These are phyloP conservation scores for Emergomyces orientalis DNA, from an alignment of 2,329 filamentous ascomycete genomes.

Conservation along the genomic window DNA sequence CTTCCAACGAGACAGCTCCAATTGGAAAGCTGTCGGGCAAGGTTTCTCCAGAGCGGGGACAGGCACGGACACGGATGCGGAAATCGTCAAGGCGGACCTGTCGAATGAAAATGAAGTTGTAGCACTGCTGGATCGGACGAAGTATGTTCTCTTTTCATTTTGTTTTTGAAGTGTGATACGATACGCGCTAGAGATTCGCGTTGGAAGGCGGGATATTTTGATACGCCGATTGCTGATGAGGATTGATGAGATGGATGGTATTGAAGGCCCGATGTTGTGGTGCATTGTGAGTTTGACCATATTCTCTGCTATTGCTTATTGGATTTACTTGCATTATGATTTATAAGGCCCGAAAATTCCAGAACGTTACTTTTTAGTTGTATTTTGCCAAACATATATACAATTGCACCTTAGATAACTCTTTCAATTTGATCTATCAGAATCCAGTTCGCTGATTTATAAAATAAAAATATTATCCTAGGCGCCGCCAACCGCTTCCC, in stretches of 20 bases:
- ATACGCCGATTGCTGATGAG: background rate
- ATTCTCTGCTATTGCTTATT: no score
- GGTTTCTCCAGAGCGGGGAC: slow-evolving; percentile 61
- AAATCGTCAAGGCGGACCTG: slow-evolving; percentile 52
- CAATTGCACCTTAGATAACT: no score
- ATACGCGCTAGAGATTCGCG: no score
- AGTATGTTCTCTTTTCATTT: slow-evolving; percentile 30
- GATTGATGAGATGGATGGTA: background rate
- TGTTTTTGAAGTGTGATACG: background rate
- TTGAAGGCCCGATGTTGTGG: slow-evolving; percentile 60
- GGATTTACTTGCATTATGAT: no score
- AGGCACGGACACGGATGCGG: slow-evolving; percentile 40
- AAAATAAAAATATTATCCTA: slow-evolving; percentile 28
- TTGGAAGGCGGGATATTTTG: no score
- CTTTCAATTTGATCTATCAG: background rate
- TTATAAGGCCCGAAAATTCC: no score
- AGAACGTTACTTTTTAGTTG: no score
- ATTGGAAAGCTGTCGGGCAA: slow-evolving; percentile 64
- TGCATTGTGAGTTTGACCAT: slow-evolving; percentile 58
- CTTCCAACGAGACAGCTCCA: slow-evolving; percentile 50
- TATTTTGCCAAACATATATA: background rate
- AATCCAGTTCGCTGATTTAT: background rate
- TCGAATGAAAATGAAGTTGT: slow-evolving; percentile 39
- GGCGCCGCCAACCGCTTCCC: slow-evolving; percentile 82
- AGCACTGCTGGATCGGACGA: slow-evolving; percentile 42